phyloP scores from a whole-genome alignment of 768 basidiomycete species.

The Leccinum olivaceopallidum region DNA sequence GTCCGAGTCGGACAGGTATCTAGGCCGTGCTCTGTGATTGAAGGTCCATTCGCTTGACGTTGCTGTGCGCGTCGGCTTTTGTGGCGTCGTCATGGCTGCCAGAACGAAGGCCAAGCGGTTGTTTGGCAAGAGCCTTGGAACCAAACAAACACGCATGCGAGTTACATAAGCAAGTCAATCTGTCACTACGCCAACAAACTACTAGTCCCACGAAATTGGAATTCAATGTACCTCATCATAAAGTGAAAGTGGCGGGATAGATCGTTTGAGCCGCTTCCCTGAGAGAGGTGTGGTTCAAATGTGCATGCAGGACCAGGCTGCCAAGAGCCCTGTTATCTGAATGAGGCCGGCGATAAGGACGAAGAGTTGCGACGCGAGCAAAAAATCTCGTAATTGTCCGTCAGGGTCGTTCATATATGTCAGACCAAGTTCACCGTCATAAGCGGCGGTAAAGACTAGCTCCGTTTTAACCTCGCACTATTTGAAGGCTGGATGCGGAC shows the following conservation, averaged over 20 bases:
- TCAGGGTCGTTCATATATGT: not conserved
- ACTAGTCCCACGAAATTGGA: not conserved
- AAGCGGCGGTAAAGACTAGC: constrained; percentile 2
- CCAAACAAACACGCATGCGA: not conserved
- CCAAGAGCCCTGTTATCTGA: not conserved
- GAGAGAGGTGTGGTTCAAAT: not conserved
- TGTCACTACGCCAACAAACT: not conserved
- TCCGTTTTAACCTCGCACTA: constrained; percentile 8
- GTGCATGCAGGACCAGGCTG: not conserved
- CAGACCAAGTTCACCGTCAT: not conserved
- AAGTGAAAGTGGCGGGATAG: not conserved
- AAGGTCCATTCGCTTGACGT: constrained; percentile 29
- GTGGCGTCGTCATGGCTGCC: not conserved
- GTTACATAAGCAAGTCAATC: not conserved
- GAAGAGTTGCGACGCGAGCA: not conserved
- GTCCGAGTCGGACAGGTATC: constrained; percentile 18
- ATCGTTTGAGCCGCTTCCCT: not conserved
- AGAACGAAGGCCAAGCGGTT: not conserved
- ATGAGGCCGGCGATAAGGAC: not conserved
- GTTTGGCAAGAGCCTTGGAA: constrained; percentile 13
- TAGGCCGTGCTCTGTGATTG: constrained; percentile 19
- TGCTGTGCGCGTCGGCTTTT: not conserved
- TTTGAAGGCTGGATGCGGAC: constrained; percentile 3
- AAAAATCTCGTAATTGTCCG: not conserved
- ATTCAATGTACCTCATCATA: not conserved